Evolutionary conservation across 331 rosid genomes (phyloP), one percentile per base, ranked within the genome.

Genomic region (Pyracantha coccinea): DNA sequence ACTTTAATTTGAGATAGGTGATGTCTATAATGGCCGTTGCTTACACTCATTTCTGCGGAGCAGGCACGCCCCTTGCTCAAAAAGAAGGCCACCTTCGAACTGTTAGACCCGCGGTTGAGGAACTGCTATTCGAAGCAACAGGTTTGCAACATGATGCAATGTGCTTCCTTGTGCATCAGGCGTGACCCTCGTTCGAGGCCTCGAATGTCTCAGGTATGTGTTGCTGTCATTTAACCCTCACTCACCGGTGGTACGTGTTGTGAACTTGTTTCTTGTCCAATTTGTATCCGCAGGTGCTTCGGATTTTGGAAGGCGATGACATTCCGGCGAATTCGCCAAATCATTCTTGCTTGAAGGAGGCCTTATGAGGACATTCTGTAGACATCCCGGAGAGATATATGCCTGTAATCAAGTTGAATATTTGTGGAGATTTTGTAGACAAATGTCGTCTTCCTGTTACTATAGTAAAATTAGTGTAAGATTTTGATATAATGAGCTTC

Each of bases 231-330:
- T 52, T 52, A 7, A 7, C 57, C 2, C n/a, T n/a, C n/a, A n/a
- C n/a, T n/a, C n/a, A n/a, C n/a, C n/a, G n/a, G n/a, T n/a, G n/a
- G n/a, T n/a, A n/a, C n/a, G 8, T 52, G 57, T 38, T 52, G 21
- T 52, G 20, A 7, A 17, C 57, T 52, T 52, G 16, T 60, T 10
- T 60, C 66, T 25, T 25, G 66, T 60, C 10, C 1, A 24, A 25
- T 65, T 64, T 74, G 59, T 33, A 32, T 70, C 12, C 41, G 14
- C 7, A 93, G 98, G 98, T 93, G 70, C 97, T 93, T 50, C 89
- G 96, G 75, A 90, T 93, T 81, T 80, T 93, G 86, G 98, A 93
- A 84, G 96, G 92, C 58, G 91, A 88, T 59, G 96, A 88, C 82
- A 79, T 85, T 74, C 79, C 82, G 23, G 35, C 84, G 76, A 80